Percentiles rank a stretch among this genome's conserved stretches.
Evolutionary conservation across 257 asterid species (phyloP).

Genomic region (Scutellaria barbata): DNA sequence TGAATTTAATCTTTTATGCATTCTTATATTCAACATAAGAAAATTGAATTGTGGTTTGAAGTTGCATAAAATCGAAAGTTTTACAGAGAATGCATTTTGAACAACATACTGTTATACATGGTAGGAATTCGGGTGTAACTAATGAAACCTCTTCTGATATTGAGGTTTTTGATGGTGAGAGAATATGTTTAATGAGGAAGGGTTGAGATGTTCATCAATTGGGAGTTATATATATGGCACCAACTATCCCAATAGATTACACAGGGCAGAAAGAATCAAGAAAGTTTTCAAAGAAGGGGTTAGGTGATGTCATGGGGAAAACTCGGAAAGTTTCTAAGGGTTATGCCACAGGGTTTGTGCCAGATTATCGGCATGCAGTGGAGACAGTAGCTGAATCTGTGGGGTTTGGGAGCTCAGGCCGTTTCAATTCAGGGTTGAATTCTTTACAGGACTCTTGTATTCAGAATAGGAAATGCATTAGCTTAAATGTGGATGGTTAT

Average conservation of each 20-base stretch:
- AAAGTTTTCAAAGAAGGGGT: constrained; percentile 39
- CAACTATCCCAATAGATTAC: constrained; percentile 63
- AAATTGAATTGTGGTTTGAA: constrained; percentile 22
- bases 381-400: constrained; percentile 77
- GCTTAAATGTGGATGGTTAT: constrained; percentile 48
- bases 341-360: constrained; percentile 55
- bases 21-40: not conserved
- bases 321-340: constrained; percentile 67
- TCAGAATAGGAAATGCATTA: constrained; percentile 43
- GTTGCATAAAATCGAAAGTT: constrained; percentile 30
- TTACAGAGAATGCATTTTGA: constrained; percentile 29
- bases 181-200: constrained; percentile 32
- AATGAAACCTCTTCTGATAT: constrained; percentile 12
- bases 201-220: constrained; percentile 51
- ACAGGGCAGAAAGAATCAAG: constrained; percentile 54
- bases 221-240: constrained; percentile 61
- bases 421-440: constrained; percentile 48
- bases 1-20: constrained; percentile 26
- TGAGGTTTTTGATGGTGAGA: constrained; percentile 18
- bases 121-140: constrained; percentile 30
- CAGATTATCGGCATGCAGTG: constrained; percentile 63
- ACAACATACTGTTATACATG: constrained; percentile 29
- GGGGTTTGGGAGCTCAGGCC: constrained; percentile 59
- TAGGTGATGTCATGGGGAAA: constrained; percentile 63
- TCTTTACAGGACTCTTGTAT: constrained; percentile 49